A percentile compares a stretch with the other conserved stretches of the same genome.
Evolutionary conservation across 306 rosid genomes (phyloP).

Genomic region (Trifolium pratense): DNA sequence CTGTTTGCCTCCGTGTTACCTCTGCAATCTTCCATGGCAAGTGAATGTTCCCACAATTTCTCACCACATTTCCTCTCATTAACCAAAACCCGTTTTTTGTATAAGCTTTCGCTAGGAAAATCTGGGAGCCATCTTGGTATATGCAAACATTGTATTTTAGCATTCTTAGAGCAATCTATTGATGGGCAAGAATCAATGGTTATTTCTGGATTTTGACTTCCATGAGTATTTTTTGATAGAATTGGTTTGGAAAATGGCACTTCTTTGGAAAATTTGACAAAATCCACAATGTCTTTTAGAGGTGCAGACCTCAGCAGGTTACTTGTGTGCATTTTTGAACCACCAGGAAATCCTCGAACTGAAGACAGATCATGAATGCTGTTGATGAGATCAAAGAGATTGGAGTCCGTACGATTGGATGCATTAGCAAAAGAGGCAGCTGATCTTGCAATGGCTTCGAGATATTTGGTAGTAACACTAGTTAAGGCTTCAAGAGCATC

Average conservation of each 20-base stretch:
- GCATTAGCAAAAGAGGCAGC: conserved; percentile 55
- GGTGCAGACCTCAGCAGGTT: conserved; percentile 53
- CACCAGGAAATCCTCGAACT: conserved; percentile 56
- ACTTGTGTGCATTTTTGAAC: conserved; percentile 45
- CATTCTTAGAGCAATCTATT: neutral
- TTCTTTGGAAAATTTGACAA: conserved; percentile 42
- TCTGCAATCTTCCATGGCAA: conserved; percentile 10
- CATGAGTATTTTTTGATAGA: conserved; percentile 37
- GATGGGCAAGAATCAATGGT: conserved; percentile 34
- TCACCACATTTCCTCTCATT: conserved; percentile 60
- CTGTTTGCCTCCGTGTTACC: conserved; percentile 22
- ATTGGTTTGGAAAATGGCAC: conserved; percentile 60
- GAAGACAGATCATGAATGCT: conserved; percentile 61
- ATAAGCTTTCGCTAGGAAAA: conserved; percentile 48
- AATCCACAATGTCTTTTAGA: conserved; percentile 55
- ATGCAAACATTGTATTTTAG: conserved; percentile 39
- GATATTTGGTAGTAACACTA: conserved; percentile 54
- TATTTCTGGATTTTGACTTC: conserved; percentile 11
- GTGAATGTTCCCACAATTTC: conserved; percentile 64
- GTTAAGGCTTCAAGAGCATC: conserved; percentile 68
- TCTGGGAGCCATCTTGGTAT: conserved; percentile 77
- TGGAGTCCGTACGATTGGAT: conserved; percentile 62
- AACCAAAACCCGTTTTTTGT: conserved; percentile 17
- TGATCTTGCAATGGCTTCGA: conserved; percentile 51
- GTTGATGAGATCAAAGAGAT: conserved; percentile 67